Evolutionary conservation across 2,329 filamentous ascomycete genomes (phyloP), one percentile per base, ranked within the genome.

Genomic region (Chrysoporthe deuterocubensis): DNA sequence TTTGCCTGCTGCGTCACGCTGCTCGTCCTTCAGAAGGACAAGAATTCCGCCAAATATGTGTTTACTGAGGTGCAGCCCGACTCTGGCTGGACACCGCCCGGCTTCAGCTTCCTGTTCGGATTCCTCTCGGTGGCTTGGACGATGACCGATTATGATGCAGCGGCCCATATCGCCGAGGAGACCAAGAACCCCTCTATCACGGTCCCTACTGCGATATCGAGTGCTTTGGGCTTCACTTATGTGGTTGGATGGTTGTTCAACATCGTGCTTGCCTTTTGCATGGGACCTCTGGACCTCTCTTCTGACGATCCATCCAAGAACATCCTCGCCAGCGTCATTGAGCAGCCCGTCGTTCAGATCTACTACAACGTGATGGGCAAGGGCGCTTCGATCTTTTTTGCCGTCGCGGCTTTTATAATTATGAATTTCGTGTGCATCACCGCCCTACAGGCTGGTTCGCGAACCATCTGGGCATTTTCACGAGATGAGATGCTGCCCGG

Each of bases 351-450:
- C 11, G 83, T 82, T 4, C 85, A 87, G 71, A 83, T 88, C 72
- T 88, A 85, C 76, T 85, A 84, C 77, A 86, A 87, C 74, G 83
- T 82, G 59, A 81, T 87, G 64, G 86, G 86, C 70, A 84, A 83
- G 69, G 75, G 75, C 2, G 82, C 83, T 16, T 83, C 83, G 58
- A 83, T 87, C 71, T 82, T 84, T 76, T 88, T 84, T 74, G 83
- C 84, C 65, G 80, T 87, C n/a, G 81, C 80, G 69, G 85, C 84
- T 32, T 86, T 87, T 73, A 76, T 88, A 70, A 84, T 88, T 73
- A 81, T 87, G 76, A 85, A 87, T 74, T 87, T 87, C 72, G 83
- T 87, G 67, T 85, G 83, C 78, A 86, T 87, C 75, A 85, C 85
- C 9, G 85, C 85, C 62, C 84, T 85, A 65, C 84, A 86, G 74